Conservation (phyloP, 179 eudicot species). For the Vitellaria paradoxa region DNA sequence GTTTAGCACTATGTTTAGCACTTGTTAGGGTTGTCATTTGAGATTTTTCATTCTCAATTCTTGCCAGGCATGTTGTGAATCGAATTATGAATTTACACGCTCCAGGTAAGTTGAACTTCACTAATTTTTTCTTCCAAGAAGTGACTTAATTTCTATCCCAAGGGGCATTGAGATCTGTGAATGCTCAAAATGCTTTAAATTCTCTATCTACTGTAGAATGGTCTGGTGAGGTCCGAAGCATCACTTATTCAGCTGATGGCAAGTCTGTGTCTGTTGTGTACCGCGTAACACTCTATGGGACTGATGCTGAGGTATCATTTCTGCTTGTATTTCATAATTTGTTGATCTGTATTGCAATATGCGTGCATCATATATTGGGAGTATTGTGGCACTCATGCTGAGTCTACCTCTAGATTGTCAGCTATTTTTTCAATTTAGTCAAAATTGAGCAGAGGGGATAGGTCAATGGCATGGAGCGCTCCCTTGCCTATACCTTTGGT, state of each 20-base stretch:
- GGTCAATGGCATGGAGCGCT: no score
- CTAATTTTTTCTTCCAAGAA: constrained; percentile 1
- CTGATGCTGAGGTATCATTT: constrained; percentile 86
- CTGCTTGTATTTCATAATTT: not conserved
- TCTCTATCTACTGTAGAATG: constrained; percentile 52
- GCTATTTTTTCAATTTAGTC: not conserved
- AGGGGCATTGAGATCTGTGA: not conserved
- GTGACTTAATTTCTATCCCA: not conserved
- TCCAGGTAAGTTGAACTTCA: constrained; percentile 55
- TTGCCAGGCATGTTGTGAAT: constrained; percentile 82
- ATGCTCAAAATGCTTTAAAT: not conserved
- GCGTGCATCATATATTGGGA: not conserved
- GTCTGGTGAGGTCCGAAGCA: constrained; percentile 86
- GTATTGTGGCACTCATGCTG: not conserved
- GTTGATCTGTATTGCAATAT: not conserved
- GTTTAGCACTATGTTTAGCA: not conserved
- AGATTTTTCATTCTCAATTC: not conserved
- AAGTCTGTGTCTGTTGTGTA: constrained; percentile 83
- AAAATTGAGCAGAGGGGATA: no score
- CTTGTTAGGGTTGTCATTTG: not conserved
- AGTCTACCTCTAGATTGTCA: not conserved
- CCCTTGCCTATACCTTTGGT: no score
- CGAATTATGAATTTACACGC: constrained; percentile 91
- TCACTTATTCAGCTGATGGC: constrained; percentile 81
- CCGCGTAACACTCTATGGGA: constrained; percentile 90